Conservation (phyloP, 2,329 filamentous ascomycete genomes). For the Diaporthe sp. region DNA sequence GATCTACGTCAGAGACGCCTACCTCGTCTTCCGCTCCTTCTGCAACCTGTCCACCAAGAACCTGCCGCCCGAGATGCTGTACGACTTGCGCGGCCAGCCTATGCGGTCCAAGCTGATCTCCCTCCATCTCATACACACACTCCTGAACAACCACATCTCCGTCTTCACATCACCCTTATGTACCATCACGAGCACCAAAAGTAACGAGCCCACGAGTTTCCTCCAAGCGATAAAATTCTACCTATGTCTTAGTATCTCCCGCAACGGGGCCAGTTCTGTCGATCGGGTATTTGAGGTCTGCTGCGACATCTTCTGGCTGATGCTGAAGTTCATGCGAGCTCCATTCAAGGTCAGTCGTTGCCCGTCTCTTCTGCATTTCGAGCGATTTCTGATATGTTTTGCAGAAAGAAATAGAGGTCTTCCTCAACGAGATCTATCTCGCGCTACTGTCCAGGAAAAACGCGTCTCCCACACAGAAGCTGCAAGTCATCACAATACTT, state of each 20-base stretch:
- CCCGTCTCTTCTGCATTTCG: neutral
- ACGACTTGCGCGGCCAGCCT: conserved; percentile 91
- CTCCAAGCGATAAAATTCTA: conserved; percentile 97
- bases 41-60: conserved; percentile 97
- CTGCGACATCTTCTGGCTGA: conserved; percentile 98
- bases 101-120: conserved; percentile 98
- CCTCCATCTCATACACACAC: conserved; percentile 93
- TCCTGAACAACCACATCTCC: conserved; percentile 92
- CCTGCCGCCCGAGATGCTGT: conserved; percentile 89
- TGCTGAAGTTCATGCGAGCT: conserved; percentile 92
- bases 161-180: conserved; percentile 94
- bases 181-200: conserved; percentile 92
- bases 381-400: conserved; percentile 30
- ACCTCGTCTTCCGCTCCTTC: conserved; percentile 96
- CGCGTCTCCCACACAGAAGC: conserved; percentile 90
- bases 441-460: conserved; percentile 90
- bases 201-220: conserved; percentile 88
- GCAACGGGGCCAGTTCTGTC: conserved; percentile 94
- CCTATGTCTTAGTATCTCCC: conserved; percentile 91
- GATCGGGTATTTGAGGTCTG: conserved; percentile 94
- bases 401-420: conserved; percentile 96
- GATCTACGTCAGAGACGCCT: conserved; percentile 96
- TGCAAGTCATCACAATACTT: conserved; percentile 89
- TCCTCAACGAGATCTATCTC: conserved; percentile 96
- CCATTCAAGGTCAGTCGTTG: conserved; percentile 83